Conservation (phyloP, 2,329 filamentous ascomycete genomes). For the Cercospora brassicicola region DNA sequence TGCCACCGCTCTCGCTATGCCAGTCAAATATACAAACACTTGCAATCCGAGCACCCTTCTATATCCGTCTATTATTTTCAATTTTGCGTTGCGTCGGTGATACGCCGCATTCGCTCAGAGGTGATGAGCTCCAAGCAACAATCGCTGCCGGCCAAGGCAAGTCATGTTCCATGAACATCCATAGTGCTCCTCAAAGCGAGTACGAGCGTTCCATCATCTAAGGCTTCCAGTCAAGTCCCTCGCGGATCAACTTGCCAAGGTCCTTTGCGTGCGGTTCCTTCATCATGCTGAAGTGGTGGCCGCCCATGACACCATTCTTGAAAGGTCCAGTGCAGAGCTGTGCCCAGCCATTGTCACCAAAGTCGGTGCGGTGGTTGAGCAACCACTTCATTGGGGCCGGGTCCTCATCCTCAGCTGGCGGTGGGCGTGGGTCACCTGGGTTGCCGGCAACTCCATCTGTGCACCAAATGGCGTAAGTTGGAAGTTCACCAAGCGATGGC, state of each 20-base stretch:
- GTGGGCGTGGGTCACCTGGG: constrained; percentile 64
- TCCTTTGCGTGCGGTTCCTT: constrained; percentile 52
- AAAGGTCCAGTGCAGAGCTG: constrained; percentile 62
- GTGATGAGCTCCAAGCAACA: not conserved
- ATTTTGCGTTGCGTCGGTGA: not conserved
- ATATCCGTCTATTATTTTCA: not conserved
- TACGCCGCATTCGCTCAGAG: not conserved
- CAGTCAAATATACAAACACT: not conserved
- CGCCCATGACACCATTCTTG: constrained; percentile 66
- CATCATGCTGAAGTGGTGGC: constrained; percentile 78
- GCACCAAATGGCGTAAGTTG: constrained; percentile 68
- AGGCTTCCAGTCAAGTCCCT: constrained; percentile 40
- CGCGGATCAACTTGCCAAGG: constrained; percentile 46
- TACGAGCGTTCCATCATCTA: not conserved
- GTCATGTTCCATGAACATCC: not conserved
- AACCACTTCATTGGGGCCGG: constrained; percentile 62
- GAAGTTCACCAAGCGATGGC: constrained; percentile 62
- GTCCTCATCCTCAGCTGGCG: constrained; percentile 60
- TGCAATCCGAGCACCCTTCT: not conserved
- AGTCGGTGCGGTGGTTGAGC: constrained; percentile 71
- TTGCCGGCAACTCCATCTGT: constrained; percentile 69
- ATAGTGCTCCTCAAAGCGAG: not conserved
- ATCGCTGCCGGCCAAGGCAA: not conserved
- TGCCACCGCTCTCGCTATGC: not conserved
- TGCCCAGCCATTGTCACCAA: constrained; percentile 68